A percentile compares a stretch with the other conserved stretches of the same genome.
These are phyloP conservation scores for Apophysomyces trapeziformis DNA, from an alignment of 371 early-diverging fungal genomes.

Conservation along the genomic window DNA sequence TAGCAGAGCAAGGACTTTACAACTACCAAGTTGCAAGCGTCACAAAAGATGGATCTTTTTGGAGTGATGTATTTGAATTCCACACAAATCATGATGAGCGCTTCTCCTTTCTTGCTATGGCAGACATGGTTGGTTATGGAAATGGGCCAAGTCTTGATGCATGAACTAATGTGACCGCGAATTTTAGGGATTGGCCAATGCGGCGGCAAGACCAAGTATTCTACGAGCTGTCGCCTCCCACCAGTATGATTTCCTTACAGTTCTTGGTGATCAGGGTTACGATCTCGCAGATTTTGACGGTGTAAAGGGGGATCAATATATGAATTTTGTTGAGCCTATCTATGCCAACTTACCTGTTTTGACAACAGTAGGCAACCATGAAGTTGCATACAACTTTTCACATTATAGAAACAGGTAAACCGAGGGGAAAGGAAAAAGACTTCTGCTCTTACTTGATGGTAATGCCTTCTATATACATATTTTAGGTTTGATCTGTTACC, in stretches of 20 bases:
- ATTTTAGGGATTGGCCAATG: constrained; percentile 37
- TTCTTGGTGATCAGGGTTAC: constrained; percentile 35
- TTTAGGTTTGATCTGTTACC: constrained; percentile 26
- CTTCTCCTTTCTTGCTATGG: constrained; percentile 33
- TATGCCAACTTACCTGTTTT: constrained; percentile 31
- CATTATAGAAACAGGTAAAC: constrained; percentile 28
- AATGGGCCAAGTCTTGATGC: neutral
- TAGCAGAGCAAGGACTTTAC: constrained; percentile 30
- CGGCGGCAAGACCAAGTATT: constrained; percentile 29
- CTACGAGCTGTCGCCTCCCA: constrained; percentile 23
- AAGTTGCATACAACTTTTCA: constrained; percentile 30
- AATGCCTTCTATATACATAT: neutral
- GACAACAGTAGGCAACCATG: constrained; percentile 30
- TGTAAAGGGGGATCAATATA: constrained; percentile 31
- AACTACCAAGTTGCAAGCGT: constrained; percentile 30
- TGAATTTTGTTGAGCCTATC: constrained; percentile 31
- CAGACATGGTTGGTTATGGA: constrained; percentile 26
- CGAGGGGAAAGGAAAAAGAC: no score
- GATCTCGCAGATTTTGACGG: constrained; percentile 36
- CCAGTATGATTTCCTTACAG: constrained; percentile 39
- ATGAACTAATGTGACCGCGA: neutral
- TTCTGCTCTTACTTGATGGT: neutral
- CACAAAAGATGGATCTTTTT: neutral
- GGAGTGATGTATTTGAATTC: constrained; percentile 21
- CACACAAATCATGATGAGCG: constrained; percentile 13